Evolutionary conservation across 768 basidiomycete species (phyloP), one percentile per base, ranked within the genome.

Genomic region (Tylopilus felleus): DNA sequence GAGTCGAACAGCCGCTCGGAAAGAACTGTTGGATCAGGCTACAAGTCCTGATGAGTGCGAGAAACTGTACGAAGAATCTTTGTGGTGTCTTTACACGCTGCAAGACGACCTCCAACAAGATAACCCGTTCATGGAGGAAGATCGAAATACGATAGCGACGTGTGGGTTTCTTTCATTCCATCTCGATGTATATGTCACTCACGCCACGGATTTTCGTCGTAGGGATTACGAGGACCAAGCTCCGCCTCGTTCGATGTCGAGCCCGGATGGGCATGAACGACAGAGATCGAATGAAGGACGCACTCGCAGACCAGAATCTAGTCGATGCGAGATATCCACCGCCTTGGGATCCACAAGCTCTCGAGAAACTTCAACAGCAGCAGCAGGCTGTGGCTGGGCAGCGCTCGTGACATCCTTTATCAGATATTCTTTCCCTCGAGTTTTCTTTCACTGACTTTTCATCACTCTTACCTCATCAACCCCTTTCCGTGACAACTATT

Each of bases 81-180:
- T 98, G 8, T 97, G 93, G 93, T 90, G 94, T 66, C 77, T 98
- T 28, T 91, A 94, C 59, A 89, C 93, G 0, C 77, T 98, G 8
- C 87, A 94, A 66, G 97, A 98, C 66, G 90, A 96, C 63, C 76
- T 93, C 2, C 88, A 92, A 68, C 81, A 78, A 9, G 88, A 85
- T 14, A 93, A 91, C 65, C 89, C 91, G 3, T 92, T 86, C 70
- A 80, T 85, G 80, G 88, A 90, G 48, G 90, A 93, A 60, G 91
- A 93, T 62, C 79, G 85, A 28, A 79, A 81, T 38, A 90, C 88
- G 5, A 90, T 92, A 45, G 80, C 82, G 16, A 90, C 81, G 3
- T 92, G 90, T 90, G 55, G 39, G 85, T 73, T 10, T 39, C 17
- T 40, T 25, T 48, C 19, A 7, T 35, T 8, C 47, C 42, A 48